Base-by-base conservation (phyloP, 768 basidiomycete genomes). In the Trametes sanguinea region DNA sequence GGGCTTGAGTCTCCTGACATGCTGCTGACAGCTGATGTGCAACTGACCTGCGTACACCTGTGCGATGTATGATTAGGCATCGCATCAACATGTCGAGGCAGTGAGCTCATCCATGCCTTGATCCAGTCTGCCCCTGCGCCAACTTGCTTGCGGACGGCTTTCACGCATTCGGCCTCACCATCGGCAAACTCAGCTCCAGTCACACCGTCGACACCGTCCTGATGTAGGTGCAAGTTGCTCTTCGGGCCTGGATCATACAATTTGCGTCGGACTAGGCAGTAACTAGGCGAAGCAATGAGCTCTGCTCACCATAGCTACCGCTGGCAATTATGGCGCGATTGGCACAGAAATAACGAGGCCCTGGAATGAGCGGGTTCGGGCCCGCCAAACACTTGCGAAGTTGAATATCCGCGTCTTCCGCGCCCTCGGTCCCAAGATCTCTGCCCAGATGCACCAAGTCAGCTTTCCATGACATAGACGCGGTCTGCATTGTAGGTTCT, bases 81-180 rank as follows among this genome's bases (percentile, higher is more conserved):
- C n/a, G 48, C 11, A 11, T n/a, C 35, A 37, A 32, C 29, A 22
- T 10, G 30, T 11, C 48, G 13, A 43, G 48, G n/a, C 27, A 33
- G 27, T 11, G 30, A 22, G 27, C 14, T 30, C 30, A 16, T 16
- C 16, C 69, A 27, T 61, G 83, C 83, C 80, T 88, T 87, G 65
- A 89, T 85, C 83, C 83, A 86, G 71, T 88, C 87, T 4, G 86
- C 83, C 6, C 85, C 85, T 11, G 83, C 81, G 33, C 86, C 86
- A 57, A 88, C 79, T 64, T 88, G 87, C 60, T 77, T 78, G 30
- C 86, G 76, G 5, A 86, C 83, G 11, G 81, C 85, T 61, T 77
- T 78, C 43, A 81, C 69, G 65, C 86, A 43, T 37, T 77, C 83
- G 35, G 80, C 81, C 27, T 78, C 72, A 1, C 86, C 87, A 63